Base-by-base conservation (phyloP, 495 filamentous ascomycete genomes). In the Tuber microsphaerosporum region DNA sequence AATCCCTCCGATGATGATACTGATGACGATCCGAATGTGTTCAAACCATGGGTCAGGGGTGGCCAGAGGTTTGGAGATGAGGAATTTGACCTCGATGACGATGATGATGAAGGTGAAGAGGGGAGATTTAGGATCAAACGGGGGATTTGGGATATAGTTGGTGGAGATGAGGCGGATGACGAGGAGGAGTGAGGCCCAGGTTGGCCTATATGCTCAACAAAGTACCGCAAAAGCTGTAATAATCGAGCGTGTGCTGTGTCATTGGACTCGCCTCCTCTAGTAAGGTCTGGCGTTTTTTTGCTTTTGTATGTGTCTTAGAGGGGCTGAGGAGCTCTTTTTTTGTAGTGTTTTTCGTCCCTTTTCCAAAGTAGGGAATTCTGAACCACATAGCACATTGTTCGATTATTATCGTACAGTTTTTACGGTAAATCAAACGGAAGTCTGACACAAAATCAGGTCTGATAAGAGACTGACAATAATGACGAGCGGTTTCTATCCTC, bases 31-130 rank as follows among this genome's bases (percentile, higher is more conserved):
- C 72, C 8, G 73, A 77, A 72, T 75, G 72, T 51, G 76, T 78
- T 48, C 45, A 61, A 31, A 73, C 71, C 6, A 42, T 78, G 43
- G 75, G 70, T 26, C 61, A 74, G 71, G 71, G 77, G 48, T 79
- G 80, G 76, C 71, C 72, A 78, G 77, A 74, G 75, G 12, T 74
- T 73, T 17, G 81, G 76, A 9, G 83, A 84, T n/a, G 82, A 84
- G 71, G 81, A 84, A 68, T 80, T 72, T 61, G 76, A 79, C 20
- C 74, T 84, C 17, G 83, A 75, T 43, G 70, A 79, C 42, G 70
- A 79, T 16, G 82, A 83, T 22, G 79, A 77, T 10, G 79, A 81
- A 39, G 73, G 76, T 17, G 80, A 81, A 37, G 72, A 61, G 42
- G 80, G 56, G 46, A 43, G 42, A 42, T 69, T 26, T 26, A 43